Evolutionary conservation across 2,329 filamentous ascomycete genomes (phyloP).

Genomic region (Apiospora arundinis): DNA sequence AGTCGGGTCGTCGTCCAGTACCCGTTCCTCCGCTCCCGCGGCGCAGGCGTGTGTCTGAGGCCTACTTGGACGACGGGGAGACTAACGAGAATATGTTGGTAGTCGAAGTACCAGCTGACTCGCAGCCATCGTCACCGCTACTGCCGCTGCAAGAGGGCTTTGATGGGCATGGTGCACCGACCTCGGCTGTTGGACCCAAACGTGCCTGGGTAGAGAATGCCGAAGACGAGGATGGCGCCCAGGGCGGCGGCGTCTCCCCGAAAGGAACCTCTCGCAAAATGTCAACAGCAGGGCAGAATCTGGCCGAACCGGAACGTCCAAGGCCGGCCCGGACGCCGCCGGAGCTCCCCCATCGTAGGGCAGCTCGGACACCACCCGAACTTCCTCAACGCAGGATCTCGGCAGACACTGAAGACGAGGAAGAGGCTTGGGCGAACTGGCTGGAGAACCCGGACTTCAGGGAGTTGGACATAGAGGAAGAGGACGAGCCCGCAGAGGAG

Average conservation of each 20-base stretch:
- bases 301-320: background rate
- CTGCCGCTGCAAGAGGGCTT: constrained; percentile 30
- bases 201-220: constrained; percentile 40
- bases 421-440: constrained; percentile 41
- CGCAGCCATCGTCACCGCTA: constrained; percentile 38
- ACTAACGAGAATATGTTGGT: constrained; percentile 40
- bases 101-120: constrained; percentile 40
- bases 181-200: constrained; percentile 28
- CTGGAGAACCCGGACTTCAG: constrained; percentile 38
- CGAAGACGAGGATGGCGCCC: constrained; percentile 28
- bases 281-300: background rate
- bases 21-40: constrained; percentile 39
- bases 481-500: constrained; percentile 19
- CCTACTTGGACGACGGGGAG: constrained; percentile 31
- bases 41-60: constrained; percentile 39
- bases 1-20: constrained; percentile 35
- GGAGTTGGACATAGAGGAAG: constrained; percentile 21
- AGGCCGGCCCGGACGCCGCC: background rate
- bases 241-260: background rate
- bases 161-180: constrained; percentile 18
- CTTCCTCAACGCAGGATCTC: constrained; percentile 7
- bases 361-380: constrained; percentile 24
- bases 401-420: constrained; percentile 29
- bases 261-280: background rate
- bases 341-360: background rate